phyloP scores from a whole-genome alignment of 805 yeast species.

The Candida chilensis region DNA sequence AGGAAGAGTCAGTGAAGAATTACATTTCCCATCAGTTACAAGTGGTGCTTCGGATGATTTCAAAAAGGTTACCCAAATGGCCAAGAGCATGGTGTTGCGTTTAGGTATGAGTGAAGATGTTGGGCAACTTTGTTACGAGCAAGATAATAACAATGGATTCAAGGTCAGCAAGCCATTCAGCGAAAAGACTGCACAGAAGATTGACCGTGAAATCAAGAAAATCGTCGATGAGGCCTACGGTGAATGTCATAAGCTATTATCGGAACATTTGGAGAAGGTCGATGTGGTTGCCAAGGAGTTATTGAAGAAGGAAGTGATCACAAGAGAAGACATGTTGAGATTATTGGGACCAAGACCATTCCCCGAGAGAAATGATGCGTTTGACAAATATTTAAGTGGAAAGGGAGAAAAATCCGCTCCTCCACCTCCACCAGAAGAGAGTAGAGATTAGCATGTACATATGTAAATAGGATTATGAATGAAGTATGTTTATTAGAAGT shows the following conservation, averaged over 20 bases:
- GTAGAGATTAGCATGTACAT: no score
- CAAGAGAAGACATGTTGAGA: slow-evolving; percentile 89
- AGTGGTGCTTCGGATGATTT: slow-evolving; percentile 96
- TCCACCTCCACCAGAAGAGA: no score
- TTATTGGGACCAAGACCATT: slow-evolving; percentile 88
- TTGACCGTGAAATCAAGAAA: slow-evolving; percentile 77
- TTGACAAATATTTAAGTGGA: slow-evolving; percentile 61
- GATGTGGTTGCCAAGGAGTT: slow-evolving; percentile 83
- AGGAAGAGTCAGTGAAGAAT: slow-evolving; percentile 93
- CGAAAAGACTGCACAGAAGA: slow-evolving; percentile 72
- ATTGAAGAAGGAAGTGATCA: slow-evolving; percentile 78
- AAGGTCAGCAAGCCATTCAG: slow-evolving; percentile 66
- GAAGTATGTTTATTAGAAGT: no score
- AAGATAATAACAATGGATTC: slow-evolving; percentile 50
- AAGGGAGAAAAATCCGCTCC: slow-evolving; percentile 16
- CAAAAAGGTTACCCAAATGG: slow-evolving; percentile 91
- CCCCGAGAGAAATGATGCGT: slow-evolving; percentile 85
- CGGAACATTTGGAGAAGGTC: slow-evolving; percentile 65
- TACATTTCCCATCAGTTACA: slow-evolving; percentile 86
- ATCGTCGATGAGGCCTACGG: slow-evolving; percentile 70
- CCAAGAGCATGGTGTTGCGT: slow-evolving; percentile 84
- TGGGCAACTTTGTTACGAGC: slow-evolving; percentile 75
- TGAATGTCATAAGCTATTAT: slow-evolving; percentile 59
- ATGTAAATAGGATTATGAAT: no score
- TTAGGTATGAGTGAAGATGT: slow-evolving; percentile 86